Evolutionary conservation across 768 basidiomycete species (phyloP).

Genomic region (Agrocybe praecox): DNA sequence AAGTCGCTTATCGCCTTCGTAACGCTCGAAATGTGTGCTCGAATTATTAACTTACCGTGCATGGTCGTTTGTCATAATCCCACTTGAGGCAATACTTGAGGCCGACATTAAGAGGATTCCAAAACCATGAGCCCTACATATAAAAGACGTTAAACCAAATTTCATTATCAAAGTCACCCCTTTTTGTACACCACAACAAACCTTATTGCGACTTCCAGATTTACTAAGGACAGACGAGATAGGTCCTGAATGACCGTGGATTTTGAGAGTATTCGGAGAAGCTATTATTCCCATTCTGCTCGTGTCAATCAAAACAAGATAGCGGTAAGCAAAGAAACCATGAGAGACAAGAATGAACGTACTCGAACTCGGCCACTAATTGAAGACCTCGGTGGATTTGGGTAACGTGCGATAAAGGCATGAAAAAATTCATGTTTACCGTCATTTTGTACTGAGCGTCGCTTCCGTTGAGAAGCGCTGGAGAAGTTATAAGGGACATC

Average conservation of each 20-base stretch:
- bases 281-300: constrained; percentile 3
- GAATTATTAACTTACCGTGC: background rate
- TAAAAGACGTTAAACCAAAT: background rate
- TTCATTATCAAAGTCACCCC: background rate
- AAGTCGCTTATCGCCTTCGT: no score
- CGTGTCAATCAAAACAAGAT: background rate
- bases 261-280: constrained; percentile 1
- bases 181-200: background rate
- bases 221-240: constrained; percentile 7
- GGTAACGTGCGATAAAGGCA: constrained; percentile 36
- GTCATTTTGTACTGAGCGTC: constrained; percentile 32
- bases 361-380: constrained; percentile 39
- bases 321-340: background rate
- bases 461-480: constrained; percentile 12
- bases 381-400: constrained; percentile 29
- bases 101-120: background rate
- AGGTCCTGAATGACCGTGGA: background rate
- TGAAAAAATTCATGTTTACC: constrained; percentile 35
- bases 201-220: constrained; percentile 1
- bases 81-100: constrained; percentile 1
- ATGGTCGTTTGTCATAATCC: constrained; percentile 4
- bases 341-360: constrained; percentile 7
- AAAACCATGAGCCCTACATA: constrained; percentile 1
- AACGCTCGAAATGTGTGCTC: no score
- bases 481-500: constrained; percentile 21